phyloP scores from a whole-genome alignment of 805 yeast genomes.

The Priceomyces melissophilus region DNA sequence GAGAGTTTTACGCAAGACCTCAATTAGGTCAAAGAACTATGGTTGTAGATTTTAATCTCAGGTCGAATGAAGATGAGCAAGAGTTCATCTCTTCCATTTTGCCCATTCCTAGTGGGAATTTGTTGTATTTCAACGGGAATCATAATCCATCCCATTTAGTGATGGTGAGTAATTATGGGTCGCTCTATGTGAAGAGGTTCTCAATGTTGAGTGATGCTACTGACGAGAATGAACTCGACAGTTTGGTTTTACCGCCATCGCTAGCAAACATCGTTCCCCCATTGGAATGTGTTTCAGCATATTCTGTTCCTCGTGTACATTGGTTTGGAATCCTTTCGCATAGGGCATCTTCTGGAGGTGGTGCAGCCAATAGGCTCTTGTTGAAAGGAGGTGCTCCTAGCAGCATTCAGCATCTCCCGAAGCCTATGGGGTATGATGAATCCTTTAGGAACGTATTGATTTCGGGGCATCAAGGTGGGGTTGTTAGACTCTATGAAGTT shows the following conservation, averaged over 20 bases:
- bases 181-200: constrained; percentile 56
- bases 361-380: constrained; percentile 43
- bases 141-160: constrained; percentile 71
- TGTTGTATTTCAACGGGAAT: constrained; percentile 78
- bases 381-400: constrained; percentile 80
- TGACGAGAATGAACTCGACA: constrained; percentile 17
- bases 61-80: constrained; percentile 10
- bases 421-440: constrained; percentile 33
- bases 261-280: constrained; percentile 76
- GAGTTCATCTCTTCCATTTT: constrained; percentile 26
- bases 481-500: constrained; percentile 79
- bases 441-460: constrained; percentile 52
- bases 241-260: constrained; percentile 64
- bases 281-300: constrained; percentile 52
- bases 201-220: constrained; percentile 32
- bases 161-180: constrained; percentile 59
- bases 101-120: constrained; percentile 33
- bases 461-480: constrained; percentile 86
- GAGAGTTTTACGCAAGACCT: constrained; percentile 66
- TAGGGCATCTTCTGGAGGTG: constrained; percentile 30
- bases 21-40: constrained; percentile 37
- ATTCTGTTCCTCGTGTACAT: constrained; percentile 53
- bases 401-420: constrained; percentile 14
- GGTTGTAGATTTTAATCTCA: constrained; percentile 20
- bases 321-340: constrained; percentile 74